Percentiles rank a stretch among this genome's conserved stretches.
Conservation (phyloP, 495 filamentous ascomycete genomes). For the Penicillium ochrochloron region DNA sequence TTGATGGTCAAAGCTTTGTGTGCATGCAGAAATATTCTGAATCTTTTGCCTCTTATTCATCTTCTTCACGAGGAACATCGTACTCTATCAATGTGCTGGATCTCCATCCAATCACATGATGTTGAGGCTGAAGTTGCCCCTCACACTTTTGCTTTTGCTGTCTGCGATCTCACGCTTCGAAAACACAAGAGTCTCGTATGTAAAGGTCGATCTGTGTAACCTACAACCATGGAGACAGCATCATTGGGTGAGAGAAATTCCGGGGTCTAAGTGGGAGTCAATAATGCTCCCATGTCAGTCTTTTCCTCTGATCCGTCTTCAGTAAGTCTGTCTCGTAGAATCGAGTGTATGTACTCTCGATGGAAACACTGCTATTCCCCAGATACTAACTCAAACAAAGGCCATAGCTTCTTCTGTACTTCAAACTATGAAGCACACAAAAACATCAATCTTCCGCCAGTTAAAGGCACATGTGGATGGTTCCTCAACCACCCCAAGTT, state of each 20-base stretch:
- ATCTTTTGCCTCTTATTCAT: too few relatives aligned
- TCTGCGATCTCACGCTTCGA: background rate
- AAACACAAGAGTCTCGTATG: too few relatives aligned
- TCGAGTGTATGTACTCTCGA: too few relatives aligned
- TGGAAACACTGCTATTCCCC: background rate
- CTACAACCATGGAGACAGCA: background rate
- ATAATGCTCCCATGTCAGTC: background rate
- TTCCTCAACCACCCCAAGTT: constrained; percentile 4
- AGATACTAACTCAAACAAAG: background rate
- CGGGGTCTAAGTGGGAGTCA: background rate
- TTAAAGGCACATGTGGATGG: constrained; percentile 4
- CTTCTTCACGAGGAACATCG: too few relatives aligned
- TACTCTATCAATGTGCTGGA: too few relatives aligned
- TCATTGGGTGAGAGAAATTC: background rate
- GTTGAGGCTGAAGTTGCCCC: background rate
- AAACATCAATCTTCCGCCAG: background rate
- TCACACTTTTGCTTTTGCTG: background rate
- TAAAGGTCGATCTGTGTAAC: too few relatives aligned
- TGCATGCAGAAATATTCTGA: too few relatives aligned
- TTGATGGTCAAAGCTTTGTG: too few relatives aligned
- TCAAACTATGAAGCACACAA: constrained; percentile 1
- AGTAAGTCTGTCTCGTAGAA: too few relatives aligned
- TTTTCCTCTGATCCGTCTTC: background rate
- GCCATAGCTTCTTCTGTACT: background rate
- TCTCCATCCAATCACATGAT: background rate